Evolutionary conservation across 495 filamentous ascomycete species (phyloP).

Genomic region (Ascobolus immersus): DNA sequence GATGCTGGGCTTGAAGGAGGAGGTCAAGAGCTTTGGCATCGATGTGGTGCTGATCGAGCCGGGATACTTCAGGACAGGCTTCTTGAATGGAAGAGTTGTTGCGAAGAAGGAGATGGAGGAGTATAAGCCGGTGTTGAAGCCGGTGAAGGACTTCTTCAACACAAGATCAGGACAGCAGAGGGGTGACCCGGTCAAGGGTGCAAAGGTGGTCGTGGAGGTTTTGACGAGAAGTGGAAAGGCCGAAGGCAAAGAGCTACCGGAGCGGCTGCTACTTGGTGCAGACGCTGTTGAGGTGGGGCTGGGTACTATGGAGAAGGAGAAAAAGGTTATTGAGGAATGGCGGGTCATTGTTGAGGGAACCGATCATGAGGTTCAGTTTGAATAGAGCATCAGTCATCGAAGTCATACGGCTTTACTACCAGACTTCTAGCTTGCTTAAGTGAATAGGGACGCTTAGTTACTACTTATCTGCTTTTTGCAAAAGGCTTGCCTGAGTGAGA

Average conservation of each 20-base stretch:
- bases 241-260: slow-evolving; percentile 19
- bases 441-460: no score
- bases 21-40: slow-evolving; percentile 23
- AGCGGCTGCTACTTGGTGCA: slow-evolving; percentile 22
- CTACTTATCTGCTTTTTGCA: no score
- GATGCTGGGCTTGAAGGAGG: slow-evolving; percentile 19
- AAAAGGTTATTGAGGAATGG: slow-evolving; percentile 20
- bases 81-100: slow-evolving; percentile 13
- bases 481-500: no score
- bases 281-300: slow-evolving; percentile 20
- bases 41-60: slow-evolving; percentile 24
- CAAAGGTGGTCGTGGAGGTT: slow-evolving; percentile 23
- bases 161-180: slow-evolving; percentile 16
- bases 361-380: no score
- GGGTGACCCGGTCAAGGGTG: slow-evolving; percentile 26
- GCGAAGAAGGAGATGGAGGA: slow-evolving; percentile 13
- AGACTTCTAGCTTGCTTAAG: no score
- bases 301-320: slow-evolving; percentile 16
- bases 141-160: slow-evolving; percentile 7
- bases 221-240: slow-evolving; percentile 20
- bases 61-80: slow-evolving; percentile 16
- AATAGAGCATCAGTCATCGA: no score
- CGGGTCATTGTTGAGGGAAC: slow-evolving; percentile 18
- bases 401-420: no score
- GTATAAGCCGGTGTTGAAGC: slow-evolving; percentile 10